Conservation (phyloP, 257 asterid species). For the Nicotiana knightiana region DNA sequence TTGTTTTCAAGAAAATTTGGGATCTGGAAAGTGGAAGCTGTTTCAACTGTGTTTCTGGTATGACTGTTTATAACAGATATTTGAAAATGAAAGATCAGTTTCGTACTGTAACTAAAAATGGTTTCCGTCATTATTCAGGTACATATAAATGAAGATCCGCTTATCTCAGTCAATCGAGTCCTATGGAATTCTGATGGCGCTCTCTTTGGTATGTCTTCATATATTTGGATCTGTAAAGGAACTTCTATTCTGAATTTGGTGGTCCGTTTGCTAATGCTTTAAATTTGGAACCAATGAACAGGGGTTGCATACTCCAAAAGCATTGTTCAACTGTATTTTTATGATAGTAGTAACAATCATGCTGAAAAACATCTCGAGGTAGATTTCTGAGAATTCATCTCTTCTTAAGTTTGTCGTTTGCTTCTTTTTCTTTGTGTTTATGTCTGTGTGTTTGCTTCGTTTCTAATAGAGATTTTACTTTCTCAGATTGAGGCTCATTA, state of each 20-base stretch:
- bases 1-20: constrained; percentile 34
- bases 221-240: background rate
- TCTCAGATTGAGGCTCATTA: constrained; percentile 62
- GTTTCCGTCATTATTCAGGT: constrained; percentile 28
- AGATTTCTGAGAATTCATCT: constrained; percentile 6
- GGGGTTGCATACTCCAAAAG: constrained; percentile 55
- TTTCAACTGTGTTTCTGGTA: constrained; percentile 41
- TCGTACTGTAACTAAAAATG: background rate
- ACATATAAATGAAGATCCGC: constrained; percentile 23
- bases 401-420: background rate
- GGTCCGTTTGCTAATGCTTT: background rate
- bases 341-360: constrained; percentile 22
- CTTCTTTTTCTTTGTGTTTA: background rate
- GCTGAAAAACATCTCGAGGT: constrained; percentile 50
- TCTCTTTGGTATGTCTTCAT: constrained; percentile 39
- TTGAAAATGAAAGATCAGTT: background rate
- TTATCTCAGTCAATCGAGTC: constrained; percentile 40
- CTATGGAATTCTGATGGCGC: constrained; percentile 65
- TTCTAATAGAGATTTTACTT: constrained; percentile 6
- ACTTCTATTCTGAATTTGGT: background rate
- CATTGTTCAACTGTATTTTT: constrained; percentile 41
- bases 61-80: background rate
- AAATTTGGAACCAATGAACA: constrained; percentile 12
- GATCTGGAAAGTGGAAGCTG: constrained; percentile 24
- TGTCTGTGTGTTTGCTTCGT: background rate